Evolutionary conservation across 805 yeast species (phyloP), one percentile per base, ranked within the genome.

Genomic region (Cyberlindnera euphorbiiphila): DNA sequence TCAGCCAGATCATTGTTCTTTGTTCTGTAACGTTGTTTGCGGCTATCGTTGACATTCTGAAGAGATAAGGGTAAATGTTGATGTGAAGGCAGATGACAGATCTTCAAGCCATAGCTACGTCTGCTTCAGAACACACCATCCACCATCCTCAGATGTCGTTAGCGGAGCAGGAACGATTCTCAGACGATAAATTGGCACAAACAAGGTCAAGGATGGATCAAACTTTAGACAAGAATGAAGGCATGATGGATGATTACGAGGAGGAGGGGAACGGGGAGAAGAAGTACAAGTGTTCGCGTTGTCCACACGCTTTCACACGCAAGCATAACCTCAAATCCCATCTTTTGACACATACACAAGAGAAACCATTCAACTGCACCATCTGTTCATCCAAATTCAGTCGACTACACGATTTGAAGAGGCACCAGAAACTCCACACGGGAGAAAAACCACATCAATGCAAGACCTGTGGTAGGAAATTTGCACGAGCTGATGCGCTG

Each of bases 401-500:
- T 42, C 67, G 94, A 32, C 70, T 76, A 21, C 89, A 84, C 56
- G 94, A 85, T 56, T 65, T 85, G 51, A 82, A 78, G 51, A 69
- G 95, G 36, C 95, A 85, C 52, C 74, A 73, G 40, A 81, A 81
- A 57, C 66, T 81, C 24, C 95, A 85, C 53, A 74, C 87, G 0
- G 91, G 91, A 16, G 86, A 77, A 46, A 78, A 74, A 54, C 89
- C 91, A 2, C 78, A 63, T 54, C 60, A 55, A 28, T 85, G 94
- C 56, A 61, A 61, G 14, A 64, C 65, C 32, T 85, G 94, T 61
- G 72, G 72, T 12, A 68, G 82, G 31, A 62, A 68, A 28, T 85
- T 85, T 60, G 85, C 91, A 1, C 63, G 95, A 23, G 77, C 79
- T 1, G 95, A 85, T 58, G 88, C 94, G 0, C 65, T 85, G 19